These are phyloP conservation scores for Carex pumila DNA, from an alignment of 176 grass and related monocot genomes.

Conservation along the genomic window DNA sequence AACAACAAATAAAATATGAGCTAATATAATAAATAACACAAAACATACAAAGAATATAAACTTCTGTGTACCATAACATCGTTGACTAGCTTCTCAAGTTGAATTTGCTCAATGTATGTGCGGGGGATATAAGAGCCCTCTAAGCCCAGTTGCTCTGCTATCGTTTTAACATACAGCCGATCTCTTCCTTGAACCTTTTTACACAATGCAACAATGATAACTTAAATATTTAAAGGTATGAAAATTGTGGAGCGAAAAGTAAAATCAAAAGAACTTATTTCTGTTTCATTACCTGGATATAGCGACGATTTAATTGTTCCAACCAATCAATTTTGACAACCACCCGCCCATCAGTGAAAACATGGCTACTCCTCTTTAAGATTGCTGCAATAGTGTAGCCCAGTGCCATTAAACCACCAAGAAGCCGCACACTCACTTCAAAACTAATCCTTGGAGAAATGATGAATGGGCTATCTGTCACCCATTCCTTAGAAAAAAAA, in stretches of 20 bases:
- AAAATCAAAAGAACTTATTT: not conserved
- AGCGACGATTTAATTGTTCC: slow-evolving; percentile 71
- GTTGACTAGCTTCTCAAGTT: slow-evolving; percentile 91
- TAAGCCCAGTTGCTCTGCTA: slow-evolving; percentile 73
- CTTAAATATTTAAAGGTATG: not conserved
- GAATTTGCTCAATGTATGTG: slow-evolving; percentile 99
- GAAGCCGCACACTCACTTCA: slow-evolving; percentile 97
- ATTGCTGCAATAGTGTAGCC: slow-evolving; percentile 96
- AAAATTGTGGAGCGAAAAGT: not conserved
- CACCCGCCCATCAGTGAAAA: slow-evolving; percentile 77
- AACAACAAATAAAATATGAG: not conserved
- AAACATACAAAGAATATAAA: not conserved
- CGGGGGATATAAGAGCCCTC: slow-evolving; percentile 83
- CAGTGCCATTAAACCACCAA: slow-evolving; percentile 95
- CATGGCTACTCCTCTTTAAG: slow-evolving; percentile 81
- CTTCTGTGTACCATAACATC: slow-evolving; percentile 79
- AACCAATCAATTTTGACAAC: slow-evolving; percentile 95
- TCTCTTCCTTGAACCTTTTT: slow-evolving; percentile 94
- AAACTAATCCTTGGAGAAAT: slow-evolving; percentile 99
- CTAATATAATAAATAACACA: not conserved
- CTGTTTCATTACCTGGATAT: slow-evolving; percentile 63
- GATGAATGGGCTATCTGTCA: slow-evolving; percentile 90
- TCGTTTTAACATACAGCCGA: slow-evolving; percentile 54
- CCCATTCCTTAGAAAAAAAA: slow-evolving; percentile 71
- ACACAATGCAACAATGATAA: slow-evolving; percentile 13